Conservation (phyloP, 805 yeast genomes). For the Sugiyamaella floridensis region DNA sequence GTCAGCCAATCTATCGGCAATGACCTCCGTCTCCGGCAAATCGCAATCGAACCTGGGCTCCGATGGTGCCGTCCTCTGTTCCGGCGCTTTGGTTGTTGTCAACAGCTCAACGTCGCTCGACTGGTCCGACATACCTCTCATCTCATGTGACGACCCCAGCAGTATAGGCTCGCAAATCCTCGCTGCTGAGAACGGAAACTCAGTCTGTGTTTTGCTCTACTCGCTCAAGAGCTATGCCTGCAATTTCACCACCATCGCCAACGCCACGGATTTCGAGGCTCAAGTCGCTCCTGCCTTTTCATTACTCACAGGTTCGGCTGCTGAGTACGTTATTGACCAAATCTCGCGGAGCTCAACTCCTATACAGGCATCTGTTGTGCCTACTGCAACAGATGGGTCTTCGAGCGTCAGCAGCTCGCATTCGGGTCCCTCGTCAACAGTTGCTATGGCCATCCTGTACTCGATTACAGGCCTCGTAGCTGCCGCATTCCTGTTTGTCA, state of each 20-base stretch:
- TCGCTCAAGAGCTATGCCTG: slow-evolving; percentile 18
- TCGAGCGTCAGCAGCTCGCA: background rate
- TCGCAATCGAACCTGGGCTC: background rate
- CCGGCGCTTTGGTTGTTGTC: slow-evolving; percentile 13
- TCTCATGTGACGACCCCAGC: slow-evolving; percentile 19
- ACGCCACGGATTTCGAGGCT: slow-evolving; percentile 10
- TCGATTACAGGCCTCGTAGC: slow-evolving; percentile 27
- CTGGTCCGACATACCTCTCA: slow-evolving; percentile 17
- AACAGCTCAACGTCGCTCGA: slow-evolving; percentile 3
- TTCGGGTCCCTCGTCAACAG: slow-evolving; percentile 14
- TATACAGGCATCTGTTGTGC: background rate
- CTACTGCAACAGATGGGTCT: slow-evolving; percentile 1
- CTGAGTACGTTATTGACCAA: slow-evolving; percentile 12
- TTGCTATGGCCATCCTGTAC: slow-evolving; percentile 29
- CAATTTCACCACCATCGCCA: slow-evolving; percentile 14
- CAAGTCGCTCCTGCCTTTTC: slow-evolving; percentile 24
- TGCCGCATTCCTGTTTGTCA: slow-evolving; percentile 24
- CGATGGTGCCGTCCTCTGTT: slow-evolving; percentile 14
- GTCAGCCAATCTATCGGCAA: slow-evolving; percentile 17
- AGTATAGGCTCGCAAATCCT: background rate
- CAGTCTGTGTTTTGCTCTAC: slow-evolving; percentile 21
- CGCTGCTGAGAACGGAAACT: slow-evolving; percentile 15
- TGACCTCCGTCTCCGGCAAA: slow-evolving; percentile 14
- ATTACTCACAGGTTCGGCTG: slow-evolving; percentile 12
- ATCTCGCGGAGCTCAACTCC: slow-evolving; percentile 6